Evolutionary conservation across 805 yeast species (phyloP).

Genomic region (Teunomyces atbi): DNA sequence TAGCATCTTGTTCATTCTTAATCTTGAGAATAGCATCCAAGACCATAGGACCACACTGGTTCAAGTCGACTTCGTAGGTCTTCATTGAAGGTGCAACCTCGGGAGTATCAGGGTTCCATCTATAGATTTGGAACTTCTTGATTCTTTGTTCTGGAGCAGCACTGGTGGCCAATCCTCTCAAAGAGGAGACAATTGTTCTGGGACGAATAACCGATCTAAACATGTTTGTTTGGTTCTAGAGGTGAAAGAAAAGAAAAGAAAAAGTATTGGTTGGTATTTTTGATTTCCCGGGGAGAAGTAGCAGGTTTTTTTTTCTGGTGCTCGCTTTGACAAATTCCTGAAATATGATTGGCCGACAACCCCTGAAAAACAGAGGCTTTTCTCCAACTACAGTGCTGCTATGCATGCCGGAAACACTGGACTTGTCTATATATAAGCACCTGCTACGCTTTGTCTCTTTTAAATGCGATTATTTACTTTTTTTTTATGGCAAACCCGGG

Average conservation of each 20-base stretch:
- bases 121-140: conserved; percentile 88
- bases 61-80: conserved; percentile 79
- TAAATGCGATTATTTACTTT: not conserved
- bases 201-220: conserved; percentile 20
- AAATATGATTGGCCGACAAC: conserved; percentile 7
- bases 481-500: not conserved
- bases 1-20: conserved; percentile 94
- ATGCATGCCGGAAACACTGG: not conserved
- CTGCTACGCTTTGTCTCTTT: not conserved
- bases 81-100: conserved; percentile 86
- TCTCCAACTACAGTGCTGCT: not conserved
- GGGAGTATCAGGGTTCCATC: conserved; percentile 98
- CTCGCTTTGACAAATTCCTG: conserved; percentile 7
- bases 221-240: conserved; percentile 11
- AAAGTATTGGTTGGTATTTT: not conserved
- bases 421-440: not conserved
- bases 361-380: not conserved
- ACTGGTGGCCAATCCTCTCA: conserved; percentile 48
- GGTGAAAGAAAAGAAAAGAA: not conserved
- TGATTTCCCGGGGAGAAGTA: conserved; percentile 6
- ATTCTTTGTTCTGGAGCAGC: conserved; percentile 48
- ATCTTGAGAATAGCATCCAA: conserved; percentile 92
- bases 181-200: conserved; percentile 9
- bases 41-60: conserved; percentile 96
- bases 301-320: conserved; percentile 5